Percentiles rank a stretch among this genome's conserved stretches.
Evolutionary conservation across 164 flowering plant species (phyloP).

Genomic region (Litsea cubeba): DNA sequence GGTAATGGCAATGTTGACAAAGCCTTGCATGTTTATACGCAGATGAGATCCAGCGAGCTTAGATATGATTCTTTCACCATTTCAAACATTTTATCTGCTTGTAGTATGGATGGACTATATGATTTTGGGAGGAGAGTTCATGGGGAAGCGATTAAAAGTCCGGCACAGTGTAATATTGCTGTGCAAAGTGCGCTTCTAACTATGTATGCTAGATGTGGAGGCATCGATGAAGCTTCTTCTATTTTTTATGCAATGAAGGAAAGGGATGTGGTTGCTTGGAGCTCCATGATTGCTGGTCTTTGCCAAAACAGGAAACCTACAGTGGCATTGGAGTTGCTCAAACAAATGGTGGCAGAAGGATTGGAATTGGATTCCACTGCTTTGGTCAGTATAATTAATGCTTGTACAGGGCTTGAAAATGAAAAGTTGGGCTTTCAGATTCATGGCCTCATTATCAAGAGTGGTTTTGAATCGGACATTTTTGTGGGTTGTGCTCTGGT

Average conservation of each 20-base stretch:
- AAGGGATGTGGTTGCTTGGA: conserved; percentile 47
- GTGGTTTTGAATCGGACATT: conserved; percentile 30
- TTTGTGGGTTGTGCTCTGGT: conserved; percentile 44
- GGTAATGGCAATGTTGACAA: conserved; percentile 18
- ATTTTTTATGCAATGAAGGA: conserved; percentile 32
- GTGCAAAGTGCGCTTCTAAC: conserved; percentile 48
- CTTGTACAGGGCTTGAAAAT: conserved; percentile 33
- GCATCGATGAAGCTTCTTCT: conserved; percentile 30
- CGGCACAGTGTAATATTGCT: conserved; percentile 25
- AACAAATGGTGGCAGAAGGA: conserved; percentile 27
- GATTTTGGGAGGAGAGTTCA: conserved; percentile 47
- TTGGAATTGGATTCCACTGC: conserved; percentile 41
- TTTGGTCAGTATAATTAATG: conserved; percentile 33
- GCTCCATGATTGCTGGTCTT: conserved; percentile 50
- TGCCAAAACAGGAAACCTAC: conserved; percentile 31
- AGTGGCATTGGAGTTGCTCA: conserved; percentile 35
- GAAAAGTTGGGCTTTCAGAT: conserved; percentile 28
- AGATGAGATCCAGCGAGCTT: conserved; percentile 26
- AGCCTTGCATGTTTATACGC: conserved; percentile 33
- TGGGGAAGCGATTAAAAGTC: conserved; percentile 44
- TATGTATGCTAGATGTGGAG: conserved; percentile 48
- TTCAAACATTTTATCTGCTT: conserved; percentile 36
- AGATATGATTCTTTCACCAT: conserved; percentile 34
- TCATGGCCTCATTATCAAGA: conserved; percentile 46
- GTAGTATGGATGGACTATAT: conserved; percentile 25